Evolutionary conservation across 441 rosid genomes (phyloP).

Genomic region (Daphne laureola): DNA sequence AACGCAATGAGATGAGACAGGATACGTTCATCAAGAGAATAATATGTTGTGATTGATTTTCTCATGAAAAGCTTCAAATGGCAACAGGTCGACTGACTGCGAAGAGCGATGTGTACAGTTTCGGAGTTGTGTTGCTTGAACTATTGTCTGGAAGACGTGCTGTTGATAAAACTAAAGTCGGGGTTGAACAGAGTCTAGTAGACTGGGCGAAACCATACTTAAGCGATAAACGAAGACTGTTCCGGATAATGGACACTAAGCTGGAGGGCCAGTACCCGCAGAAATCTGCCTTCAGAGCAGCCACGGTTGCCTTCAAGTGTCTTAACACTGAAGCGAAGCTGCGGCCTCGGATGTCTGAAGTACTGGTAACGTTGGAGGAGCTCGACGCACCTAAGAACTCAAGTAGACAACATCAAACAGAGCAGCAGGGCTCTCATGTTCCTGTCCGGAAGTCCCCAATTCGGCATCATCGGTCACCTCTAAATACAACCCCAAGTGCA

Average conservation of each 20-base stretch:
- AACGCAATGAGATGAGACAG: too few species aligned
- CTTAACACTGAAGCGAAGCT: constrained; percentile 34
- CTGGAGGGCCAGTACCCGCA: constrained; percentile 56
- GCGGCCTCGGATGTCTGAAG: constrained; percentile 53
- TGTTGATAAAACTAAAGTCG: constrained; percentile 41
- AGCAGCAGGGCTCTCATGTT: constrained; percentile 20
- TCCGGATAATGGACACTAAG: constrained; percentile 56
- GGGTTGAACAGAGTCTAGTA: constrained; percentile 47
- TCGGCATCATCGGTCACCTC: constrained; percentile 34
- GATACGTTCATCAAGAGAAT: too few species aligned
- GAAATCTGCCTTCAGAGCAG: constrained; percentile 52
- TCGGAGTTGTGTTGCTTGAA: constrained; percentile 61
- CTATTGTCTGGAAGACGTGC: constrained; percentile 58
- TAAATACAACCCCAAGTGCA: constrained; percentile 31
- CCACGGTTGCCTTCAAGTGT: constrained; percentile 45
- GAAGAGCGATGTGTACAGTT: constrained; percentile 63
- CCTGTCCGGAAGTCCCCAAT: constrained; percentile 32
- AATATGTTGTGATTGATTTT: neutral
- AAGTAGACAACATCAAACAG: constrained; percentile 19
- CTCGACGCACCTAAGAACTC: constrained; percentile 28
- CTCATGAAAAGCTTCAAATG: constrained; percentile 12
- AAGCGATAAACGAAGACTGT: constrained; percentile 44
- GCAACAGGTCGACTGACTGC: constrained; percentile 48
- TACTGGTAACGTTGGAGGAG: constrained; percentile 35
- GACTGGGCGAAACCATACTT: constrained; percentile 59